Base-by-base conservation (phyloP, 495 filamentous ascomycete species). In the Cladorrhinum samala region DNA sequence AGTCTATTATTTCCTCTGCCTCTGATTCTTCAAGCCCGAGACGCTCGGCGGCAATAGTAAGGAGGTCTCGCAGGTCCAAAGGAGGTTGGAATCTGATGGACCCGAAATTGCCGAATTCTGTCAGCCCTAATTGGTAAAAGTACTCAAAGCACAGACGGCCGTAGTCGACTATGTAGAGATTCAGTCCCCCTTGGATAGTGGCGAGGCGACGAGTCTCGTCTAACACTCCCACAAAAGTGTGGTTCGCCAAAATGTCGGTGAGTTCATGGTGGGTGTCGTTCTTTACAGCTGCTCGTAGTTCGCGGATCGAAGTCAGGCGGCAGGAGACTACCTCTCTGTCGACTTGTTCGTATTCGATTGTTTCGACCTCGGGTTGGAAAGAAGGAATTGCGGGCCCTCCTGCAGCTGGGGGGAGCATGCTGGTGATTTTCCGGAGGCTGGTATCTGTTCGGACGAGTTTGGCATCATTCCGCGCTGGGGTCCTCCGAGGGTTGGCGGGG, bases 41-140 rank as follows among this genome's bases (percentile, higher is more conserved):
- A 1, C 63, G 67, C 46, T 85, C 81, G 1, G 83, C 88, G 2
- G 84, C 93, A 27, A 96, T 76, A 25, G 69, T 64, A 0, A 99
- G 74, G 9, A 97, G 68, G 47, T 87, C 83, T 13, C 74, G 67
- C 9, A 97, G 69, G 48, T 81, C 77, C 0, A 96, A 79, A 1
- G 89, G 77, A 1, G 91, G 87, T 46, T 85, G 80, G 52, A 97
- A 88, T 8, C 77, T 78, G 59, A 97, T 95, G 46, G 75, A 62
- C 14, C 94, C 94, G 66, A 95, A 97, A 63, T 97, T 97, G 1
- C 86, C 90, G 68, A 97, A 99, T 64, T 97, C 90, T 0, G 93
- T 96, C 40, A 99, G 79, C 2, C 91, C 94, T 42, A 97, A 73
- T 69, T 99, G 94, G 72, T 99, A 97, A 72, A 99, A 96, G 70